Conservation (phyloP, 1,284 basidiomycete genomes). For the Trametes pubescens region DNA sequence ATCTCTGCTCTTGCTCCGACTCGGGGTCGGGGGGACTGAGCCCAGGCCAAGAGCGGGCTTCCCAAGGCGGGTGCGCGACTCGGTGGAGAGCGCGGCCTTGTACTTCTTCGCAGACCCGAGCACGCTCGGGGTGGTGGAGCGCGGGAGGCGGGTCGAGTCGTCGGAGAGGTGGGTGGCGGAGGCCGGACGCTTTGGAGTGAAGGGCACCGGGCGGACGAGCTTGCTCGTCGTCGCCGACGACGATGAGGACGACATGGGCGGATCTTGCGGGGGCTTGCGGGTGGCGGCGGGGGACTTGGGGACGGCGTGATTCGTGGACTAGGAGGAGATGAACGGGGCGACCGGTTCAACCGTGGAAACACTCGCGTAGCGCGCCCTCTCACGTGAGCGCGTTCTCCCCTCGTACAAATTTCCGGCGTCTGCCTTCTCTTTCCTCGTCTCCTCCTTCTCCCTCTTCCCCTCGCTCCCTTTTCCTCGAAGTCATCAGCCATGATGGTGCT, state of each 20-base stretch:
- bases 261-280: conserved; percentile 2
- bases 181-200: conserved; percentile 63
- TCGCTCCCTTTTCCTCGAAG: neutral
- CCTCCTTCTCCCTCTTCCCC: neutral
- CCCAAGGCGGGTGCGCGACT: conserved; percentile 56
- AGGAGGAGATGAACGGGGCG: conserved; percentile 6
- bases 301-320: conserved; percentile 9
- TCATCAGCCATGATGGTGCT: too few species aligned
- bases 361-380: conserved; percentile 31
- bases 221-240: conserved; percentile 34
- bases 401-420: conserved; percentile 21
- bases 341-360: conserved; percentile 37
- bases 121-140: conserved; percentile 49
- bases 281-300: conserved; percentile 4
- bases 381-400: conserved; percentile 35
- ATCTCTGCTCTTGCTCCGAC: conserved; percentile 46
- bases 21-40: conserved; percentile 62
- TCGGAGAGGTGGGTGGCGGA: conserved; percentile 44
- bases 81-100: conserved; percentile 68
- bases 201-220: conserved; percentile 46
- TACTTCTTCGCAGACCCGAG: conserved; percentile 69
- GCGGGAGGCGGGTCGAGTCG: conserved; percentile 34
- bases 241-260: conserved; percentile 30
- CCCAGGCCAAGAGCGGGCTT: conserved; percentile 47
- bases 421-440: neutral